A percentile compares a stretch with the other conserved stretches of the same genome.
Conservation (phyloP, 352 stramenopile genomes). For the Phytopythium montanum region DNA sequence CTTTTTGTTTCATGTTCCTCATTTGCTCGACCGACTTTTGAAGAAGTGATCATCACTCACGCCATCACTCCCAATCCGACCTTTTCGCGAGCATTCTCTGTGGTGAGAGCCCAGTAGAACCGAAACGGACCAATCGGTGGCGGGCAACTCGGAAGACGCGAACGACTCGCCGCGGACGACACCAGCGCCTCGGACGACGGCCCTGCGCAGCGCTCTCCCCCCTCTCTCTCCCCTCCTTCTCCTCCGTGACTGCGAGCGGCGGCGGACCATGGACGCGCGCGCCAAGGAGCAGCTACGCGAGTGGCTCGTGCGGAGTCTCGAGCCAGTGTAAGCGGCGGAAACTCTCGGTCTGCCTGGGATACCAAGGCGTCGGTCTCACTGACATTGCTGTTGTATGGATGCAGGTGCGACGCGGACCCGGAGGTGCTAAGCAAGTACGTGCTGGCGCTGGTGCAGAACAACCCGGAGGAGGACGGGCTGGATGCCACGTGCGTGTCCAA, state of each 20-base stretch:
- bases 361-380: neutral
- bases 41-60: too few species aligned
- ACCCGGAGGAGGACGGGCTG: slow-evolving; percentile 68
- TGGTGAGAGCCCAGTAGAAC: too few species aligned
- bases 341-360: neutral
- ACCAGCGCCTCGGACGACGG: too few species aligned
- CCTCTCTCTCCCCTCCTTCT: too few species aligned
- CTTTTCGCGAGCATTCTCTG: too few species aligned
- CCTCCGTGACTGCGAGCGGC: neutral
- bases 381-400: neutral
- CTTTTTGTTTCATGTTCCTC: too few species aligned
- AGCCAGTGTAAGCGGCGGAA: slow-evolving; percentile 63
- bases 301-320: slow-evolving; percentile 81
- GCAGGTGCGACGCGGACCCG: slow-evolving; percentile 80
- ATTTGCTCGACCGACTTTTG: too few species aligned
- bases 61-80: too few species aligned
- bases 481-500: slow-evolving; percentile 71
- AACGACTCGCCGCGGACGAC: too few species aligned
- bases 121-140: too few species aligned
- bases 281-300: slow-evolving; percentile 80
- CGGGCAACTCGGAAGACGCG: too few species aligned
- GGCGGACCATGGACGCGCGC: slow-evolving; percentile 60
- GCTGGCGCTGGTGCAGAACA: slow-evolving; percentile 78
- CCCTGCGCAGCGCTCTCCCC: too few species aligned
- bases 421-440: slow-evolving; percentile 88